Conservation (phyloP, 768 basidiomycete genomes). For the Suillus subalutaceus region DNA sequence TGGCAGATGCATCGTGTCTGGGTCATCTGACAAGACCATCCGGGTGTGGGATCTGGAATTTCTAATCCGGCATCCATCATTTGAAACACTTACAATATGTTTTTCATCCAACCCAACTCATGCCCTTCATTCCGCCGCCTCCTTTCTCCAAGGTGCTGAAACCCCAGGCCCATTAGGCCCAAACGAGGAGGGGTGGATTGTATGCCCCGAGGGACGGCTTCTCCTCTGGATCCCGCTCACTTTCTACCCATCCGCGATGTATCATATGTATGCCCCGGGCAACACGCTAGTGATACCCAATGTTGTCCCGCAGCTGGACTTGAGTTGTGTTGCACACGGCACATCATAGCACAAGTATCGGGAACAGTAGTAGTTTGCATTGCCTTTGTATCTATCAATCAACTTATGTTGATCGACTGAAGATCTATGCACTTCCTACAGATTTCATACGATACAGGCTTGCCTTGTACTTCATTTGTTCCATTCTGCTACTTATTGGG, state of each 20-base stretch:
- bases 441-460: background rate
- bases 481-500: no score
- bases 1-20: background rate
- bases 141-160: background rate
- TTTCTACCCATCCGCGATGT: rapidly evolving
- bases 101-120: background rate
- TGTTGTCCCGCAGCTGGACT: background rate
- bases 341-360: background rate
- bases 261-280: background rate
- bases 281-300: background rate
- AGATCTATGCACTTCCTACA: background rate
- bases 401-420: no score
- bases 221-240: background rate
- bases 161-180: background rate
- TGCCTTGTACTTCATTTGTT: background rate
- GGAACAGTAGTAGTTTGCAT: background rate
- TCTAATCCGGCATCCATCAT: background rate
- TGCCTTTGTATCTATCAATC: no score
- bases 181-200: background rate
- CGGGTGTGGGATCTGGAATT: background rate
- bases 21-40: background rate
- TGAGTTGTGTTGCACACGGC: background rate
- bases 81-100: background rate
- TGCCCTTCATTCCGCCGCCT: background rate
- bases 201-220: background rate